These are phyloP conservation scores for Candida awuae DNA, from an alignment of 805 yeast species.

Conservation along the genomic window DNA sequence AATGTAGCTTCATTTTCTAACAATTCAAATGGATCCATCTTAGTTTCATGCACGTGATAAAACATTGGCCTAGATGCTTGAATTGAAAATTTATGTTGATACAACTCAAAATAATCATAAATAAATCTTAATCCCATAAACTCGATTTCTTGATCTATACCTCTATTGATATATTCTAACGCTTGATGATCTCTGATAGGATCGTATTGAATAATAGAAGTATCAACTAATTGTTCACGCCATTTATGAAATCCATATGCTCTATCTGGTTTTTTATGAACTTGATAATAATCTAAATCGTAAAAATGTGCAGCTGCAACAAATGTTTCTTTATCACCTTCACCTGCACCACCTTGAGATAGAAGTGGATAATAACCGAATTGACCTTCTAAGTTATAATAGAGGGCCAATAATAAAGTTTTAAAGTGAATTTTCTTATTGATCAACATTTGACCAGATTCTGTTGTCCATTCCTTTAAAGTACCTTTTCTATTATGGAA, in stretches of 20 bases:
- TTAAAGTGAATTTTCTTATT: constrained; percentile 46
- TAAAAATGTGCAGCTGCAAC: constrained; percentile 57
- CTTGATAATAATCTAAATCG: constrained; percentile 44
- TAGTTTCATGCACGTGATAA: constrained; percentile 39
- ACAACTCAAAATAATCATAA: constrained; percentile 13
- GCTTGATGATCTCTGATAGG: constrained; percentile 12
- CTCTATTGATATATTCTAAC: constrained; percentile 1
- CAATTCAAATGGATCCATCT: constrained; percentile 37
- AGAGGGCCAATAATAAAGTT: constrained; percentile 46
- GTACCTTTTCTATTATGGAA: constrained; percentile 54
- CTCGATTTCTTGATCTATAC: constrained; percentile 18
- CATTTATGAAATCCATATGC: constrained; percentile 10
- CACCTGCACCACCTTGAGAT: constrained; percentile 54
- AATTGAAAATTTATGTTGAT: constrained; percentile 14
- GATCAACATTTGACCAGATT: constrained; percentile 54
- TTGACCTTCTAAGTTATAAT: constrained; percentile 54
- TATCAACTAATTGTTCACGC: neutral
- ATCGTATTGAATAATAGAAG: constrained; percentile 15
- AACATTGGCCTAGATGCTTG: constrained; percentile 14
- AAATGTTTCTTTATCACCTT: constrained; percentile 74
- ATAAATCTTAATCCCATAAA: constrained; percentile 1
- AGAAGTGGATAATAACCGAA: constrained; percentile 43
- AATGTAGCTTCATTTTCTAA: constrained; percentile 10
- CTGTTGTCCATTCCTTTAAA: constrained; percentile 54
- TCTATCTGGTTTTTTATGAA: constrained; percentile 25